phyloP scores from a whole-genome alignment of 148 eudicot species.

The Vaccinium macrocarpon region DNA sequence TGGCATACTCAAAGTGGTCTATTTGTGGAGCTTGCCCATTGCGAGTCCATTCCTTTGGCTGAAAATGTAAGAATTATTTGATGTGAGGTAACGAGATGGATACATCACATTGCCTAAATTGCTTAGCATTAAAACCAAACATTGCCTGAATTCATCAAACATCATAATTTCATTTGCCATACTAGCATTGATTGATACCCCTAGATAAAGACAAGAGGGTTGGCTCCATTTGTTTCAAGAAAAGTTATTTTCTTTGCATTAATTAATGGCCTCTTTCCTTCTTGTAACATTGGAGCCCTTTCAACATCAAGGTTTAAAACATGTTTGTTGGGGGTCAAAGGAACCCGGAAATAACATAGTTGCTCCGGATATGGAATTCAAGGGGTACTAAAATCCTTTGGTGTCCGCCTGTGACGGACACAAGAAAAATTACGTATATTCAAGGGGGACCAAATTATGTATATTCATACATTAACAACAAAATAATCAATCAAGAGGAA shows the following conservation, averaged over 20 bases:
- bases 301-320: not conserved
- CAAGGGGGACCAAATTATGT: no score
- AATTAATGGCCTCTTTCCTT: not conserved
- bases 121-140: no score
- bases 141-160: not conserved
- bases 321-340: no score
- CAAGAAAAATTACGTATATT: no score
- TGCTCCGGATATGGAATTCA: no score
- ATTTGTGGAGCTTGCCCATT: not conserved
- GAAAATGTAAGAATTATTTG: not conserved
- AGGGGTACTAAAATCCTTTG: no score
- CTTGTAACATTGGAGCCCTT: not conserved
- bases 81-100: slow-evolving; percentile 3
- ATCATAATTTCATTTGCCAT: not conserved
- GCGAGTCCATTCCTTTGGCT: not conserved
- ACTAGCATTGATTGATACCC: not conserved
- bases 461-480: no score
- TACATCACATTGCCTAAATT: not conserved
- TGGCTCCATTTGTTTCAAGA: not conserved
- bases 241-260: not conserved
- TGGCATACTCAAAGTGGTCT: not conserved
- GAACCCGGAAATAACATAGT: no score
- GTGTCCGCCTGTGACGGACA: no score
- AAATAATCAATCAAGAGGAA: no score
- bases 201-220: not conserved